These are phyloP conservation scores for Musa acuminata DNA, from an alignment of 176 grass and related monocot genomes.

Conservation along the genomic window DNA sequence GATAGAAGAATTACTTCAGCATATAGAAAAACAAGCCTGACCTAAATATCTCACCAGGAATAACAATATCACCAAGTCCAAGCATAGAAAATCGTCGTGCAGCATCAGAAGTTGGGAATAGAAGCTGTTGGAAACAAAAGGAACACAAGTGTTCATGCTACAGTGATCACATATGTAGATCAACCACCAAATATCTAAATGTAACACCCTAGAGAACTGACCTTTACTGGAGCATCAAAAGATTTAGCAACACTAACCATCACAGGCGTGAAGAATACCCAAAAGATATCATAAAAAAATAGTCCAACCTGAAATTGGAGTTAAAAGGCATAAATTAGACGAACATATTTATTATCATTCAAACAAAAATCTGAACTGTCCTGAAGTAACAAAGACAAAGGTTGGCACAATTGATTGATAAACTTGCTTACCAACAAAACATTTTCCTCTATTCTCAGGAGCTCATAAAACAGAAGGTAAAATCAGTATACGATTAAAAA, in stretches of 20 bases:
- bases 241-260: slow-evolving; percentile 98
- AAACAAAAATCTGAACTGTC: no score
- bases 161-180: not conserved
- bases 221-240: slow-evolving; percentile 98
- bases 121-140: slow-evolving; percentile 39
- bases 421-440: no score
- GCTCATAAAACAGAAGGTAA: no score
- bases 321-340: not conserved
- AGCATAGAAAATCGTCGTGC: slow-evolving; percentile 68
- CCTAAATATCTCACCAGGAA: slow-evolving; percentile 47
- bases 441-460: no score
- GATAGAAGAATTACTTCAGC: not conserved
- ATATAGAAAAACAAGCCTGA: not conserved
- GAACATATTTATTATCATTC: no score
- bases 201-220: slow-evolving; percentile 2
- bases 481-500: no score
- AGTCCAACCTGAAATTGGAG: slow-evolving; percentile 47
- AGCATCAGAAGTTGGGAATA: slow-evolving; percentile 69
- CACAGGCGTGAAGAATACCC: slow-evolving; percentile 95
- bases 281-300: slow-evolving; percentile 94
- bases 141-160: not conserved
- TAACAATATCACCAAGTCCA: slow-evolving; percentile 96
- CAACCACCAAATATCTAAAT: not conserved
- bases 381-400: no score
- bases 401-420: no score